Evolutionary conservation across 208 protist species (phyloP), one percentile per base, ranked within the genome.

Genomic region (Phytomonas serpens): DNA sequence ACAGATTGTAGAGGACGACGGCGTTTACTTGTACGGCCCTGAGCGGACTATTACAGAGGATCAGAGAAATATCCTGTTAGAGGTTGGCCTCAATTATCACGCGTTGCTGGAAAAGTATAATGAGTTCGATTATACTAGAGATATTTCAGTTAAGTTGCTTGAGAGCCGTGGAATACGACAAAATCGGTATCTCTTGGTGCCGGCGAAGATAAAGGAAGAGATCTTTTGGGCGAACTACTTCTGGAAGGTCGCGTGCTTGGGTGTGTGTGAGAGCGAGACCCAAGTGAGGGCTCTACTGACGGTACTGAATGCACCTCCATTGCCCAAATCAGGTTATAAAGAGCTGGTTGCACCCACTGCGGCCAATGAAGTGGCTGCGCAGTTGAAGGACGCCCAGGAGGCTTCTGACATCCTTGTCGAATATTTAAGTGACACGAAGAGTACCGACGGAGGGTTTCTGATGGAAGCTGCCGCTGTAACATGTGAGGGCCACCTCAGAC

Each of bases 221-320:
- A 77, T 69, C 23, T 95, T 95, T 75, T 95, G 90, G 88, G 78
- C 79, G 19, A 88, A 90, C 72, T 95, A 89, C 72, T 92, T 95
- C 67, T 95, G 87, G 88, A 91, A 92, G 75, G 78, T 88, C 13
- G 76, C 84, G n/a, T 92, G 84, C 69, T 71, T 93, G 7, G 76
- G 71, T 29, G 42, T 72, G 37, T 95, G 90, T 63, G 80, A 77
- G 34, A 90, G 77, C 51, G 80, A 84, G 38, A 78, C 80, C 19
- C 85, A 93, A 74, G 85, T 87, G 37, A 71, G 75, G 2, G 72
- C 82, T 10, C 65, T 95, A 51, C 79, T 92, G 23, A 84, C 79
- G 4, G 75, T 85, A 42, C 78, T 95, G 2, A 90, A 88, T 75
- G 85, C 81, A 16, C 89, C 86, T 47, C 14, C 76, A 3, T 63